A percentile compares a stretch with the other conserved stretches of the same genome.
These are phyloP conservation scores for Saccharomycopsis schoenii DNA, from an alignment of 805 yeast species.

Conservation along the genomic window DNA sequence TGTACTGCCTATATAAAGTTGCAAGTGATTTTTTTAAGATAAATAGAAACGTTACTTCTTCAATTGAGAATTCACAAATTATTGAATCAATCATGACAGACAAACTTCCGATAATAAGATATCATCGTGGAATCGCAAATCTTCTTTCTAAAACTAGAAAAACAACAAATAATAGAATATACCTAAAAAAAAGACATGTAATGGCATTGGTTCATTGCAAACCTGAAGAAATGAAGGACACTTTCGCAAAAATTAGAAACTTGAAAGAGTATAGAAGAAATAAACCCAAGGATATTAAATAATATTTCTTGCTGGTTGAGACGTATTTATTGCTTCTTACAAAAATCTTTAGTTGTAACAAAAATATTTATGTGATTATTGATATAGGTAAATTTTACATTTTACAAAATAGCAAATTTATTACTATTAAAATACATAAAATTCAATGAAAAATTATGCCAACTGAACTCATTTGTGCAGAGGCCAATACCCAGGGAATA, in stretches of 20 bases:
- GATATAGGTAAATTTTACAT: too few relatives aligned
- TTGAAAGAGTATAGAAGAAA: background rate
- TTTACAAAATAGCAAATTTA: too few relatives aligned
- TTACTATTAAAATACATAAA: background rate
- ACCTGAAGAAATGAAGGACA: background rate
- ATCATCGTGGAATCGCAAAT: background rate
- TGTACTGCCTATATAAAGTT: too few relatives aligned
- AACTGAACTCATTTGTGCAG: slow-evolving; percentile 16
- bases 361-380: too few relatives aligned
- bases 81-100: background rate
- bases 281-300: too few relatives aligned
- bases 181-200: background rate
- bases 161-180: background rate
- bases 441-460: background rate
- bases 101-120: background rate
- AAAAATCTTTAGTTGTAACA: too few relatives aligned
- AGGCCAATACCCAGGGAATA: slow-evolving; percentile 91
- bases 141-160: background rate
- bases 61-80: background rate
- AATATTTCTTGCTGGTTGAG: too few relatives aligned
- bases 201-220: background rate
- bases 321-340: too few relatives aligned
- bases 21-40: too few relatives aligned
- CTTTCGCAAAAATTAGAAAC: background rate
- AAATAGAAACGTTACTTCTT: background rate